Conservation (phyloP, 2,329 filamentous ascomycete species). For the Xylariaceae sp. region DNA sequence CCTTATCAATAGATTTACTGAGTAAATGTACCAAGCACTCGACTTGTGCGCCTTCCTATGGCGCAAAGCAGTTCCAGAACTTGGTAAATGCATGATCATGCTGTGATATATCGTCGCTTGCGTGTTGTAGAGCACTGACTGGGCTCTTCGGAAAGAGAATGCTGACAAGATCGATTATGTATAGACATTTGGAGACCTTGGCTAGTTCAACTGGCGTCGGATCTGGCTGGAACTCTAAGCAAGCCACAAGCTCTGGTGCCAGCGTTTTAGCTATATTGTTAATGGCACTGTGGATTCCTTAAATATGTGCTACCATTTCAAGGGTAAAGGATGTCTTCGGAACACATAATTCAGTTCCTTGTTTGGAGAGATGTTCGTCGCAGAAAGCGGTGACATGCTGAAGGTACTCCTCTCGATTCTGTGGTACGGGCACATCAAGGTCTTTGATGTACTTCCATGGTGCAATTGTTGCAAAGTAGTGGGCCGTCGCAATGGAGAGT, state of each 20-base stretch:
- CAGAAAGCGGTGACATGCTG: neutral
- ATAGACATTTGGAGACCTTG: neutral
- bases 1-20: neutral
- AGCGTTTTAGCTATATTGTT: neutral
- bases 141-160: neutral
- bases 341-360: neutral
- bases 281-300: neutral
- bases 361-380: neutral
- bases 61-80: conserved; percentile 10
- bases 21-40: neutral
- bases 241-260: neutral
- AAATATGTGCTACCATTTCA: neutral
- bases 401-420: neutral
- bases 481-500: neutral
- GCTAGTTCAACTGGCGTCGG: neutral
- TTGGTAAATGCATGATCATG: neutral
- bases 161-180: neutral
- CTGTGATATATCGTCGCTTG: no score
- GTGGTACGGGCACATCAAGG: neutral
- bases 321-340: neutral
- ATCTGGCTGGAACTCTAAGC: neutral
- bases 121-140: neutral
- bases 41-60: neutral
- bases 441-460: neutral
- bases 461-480: neutral